Percentiles rank a stretch among this genome's conserved stretches.
These are phyloP conservation scores for Aspergillus fijiensis DNA, from an alignment of 2,329 filamentous ascomycete species.

Conservation along the genomic window DNA sequence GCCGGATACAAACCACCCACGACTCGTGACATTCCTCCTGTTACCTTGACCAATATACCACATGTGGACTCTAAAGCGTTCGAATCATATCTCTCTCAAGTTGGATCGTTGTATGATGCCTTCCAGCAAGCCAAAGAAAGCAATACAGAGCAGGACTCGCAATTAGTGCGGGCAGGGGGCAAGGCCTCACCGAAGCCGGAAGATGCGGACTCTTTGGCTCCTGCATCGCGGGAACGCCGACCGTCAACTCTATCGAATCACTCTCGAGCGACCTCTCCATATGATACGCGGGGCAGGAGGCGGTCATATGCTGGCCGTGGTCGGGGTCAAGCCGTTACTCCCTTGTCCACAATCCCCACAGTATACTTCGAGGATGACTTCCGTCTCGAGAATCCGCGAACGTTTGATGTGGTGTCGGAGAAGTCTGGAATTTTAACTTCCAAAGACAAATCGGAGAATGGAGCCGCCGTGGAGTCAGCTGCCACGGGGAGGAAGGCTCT, in stretches of 20 bases:
- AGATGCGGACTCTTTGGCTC: conserved; percentile 50
- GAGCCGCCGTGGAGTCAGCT: conserved; percentile 56
- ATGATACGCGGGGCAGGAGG: conserved; percentile 49
- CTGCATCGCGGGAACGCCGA: conserved; percentile 45
- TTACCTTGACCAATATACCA: conserved; percentile 83
- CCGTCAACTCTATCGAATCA: conserved; percentile 43
- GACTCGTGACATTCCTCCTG: conserved; percentile 85
- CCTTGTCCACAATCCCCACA: conserved; percentile 83
- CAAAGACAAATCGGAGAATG: conserved; percentile 58
- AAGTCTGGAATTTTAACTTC: conserved; percentile 87
- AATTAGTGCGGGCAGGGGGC: conserved; percentile 47
- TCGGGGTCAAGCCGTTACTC: conserved; percentile 71
- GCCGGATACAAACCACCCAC: conserved; percentile 80
- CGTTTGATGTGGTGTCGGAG: conserved; percentile 95
- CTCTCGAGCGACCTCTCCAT: conserved; percentile 47
- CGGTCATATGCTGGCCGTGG: conserved; percentile 56
- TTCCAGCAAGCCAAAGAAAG: conserved; percentile 80
- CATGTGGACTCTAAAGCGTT: conserved; percentile 80
- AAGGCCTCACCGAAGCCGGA: conserved; percentile 47
- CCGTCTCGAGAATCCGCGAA: conserved; percentile 90
- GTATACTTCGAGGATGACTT: conserved; percentile 97
- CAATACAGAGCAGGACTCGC: conserved; percentile 61
- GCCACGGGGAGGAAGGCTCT: conserved; percentile 71
- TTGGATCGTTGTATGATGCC: conserved; percentile 84
- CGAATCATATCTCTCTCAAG: conserved; percentile 77